Evolutionary conservation across 805 yeast genomes (phyloP).

Genomic region (Zygotorulaspora chibaensis): DNA sequence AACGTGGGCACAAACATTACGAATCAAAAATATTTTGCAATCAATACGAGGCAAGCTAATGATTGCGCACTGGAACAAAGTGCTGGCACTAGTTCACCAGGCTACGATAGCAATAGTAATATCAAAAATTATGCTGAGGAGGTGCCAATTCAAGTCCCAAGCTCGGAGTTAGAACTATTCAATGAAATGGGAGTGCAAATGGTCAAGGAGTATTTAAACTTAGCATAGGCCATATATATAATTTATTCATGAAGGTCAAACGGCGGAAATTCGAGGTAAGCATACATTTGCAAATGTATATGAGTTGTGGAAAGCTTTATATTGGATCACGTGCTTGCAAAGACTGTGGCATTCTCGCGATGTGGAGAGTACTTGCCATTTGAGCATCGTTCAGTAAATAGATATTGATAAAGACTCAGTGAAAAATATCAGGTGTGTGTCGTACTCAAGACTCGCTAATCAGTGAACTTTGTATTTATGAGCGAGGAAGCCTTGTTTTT

Average conservation of each 20-base stretch:
- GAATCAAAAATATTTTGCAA: neutral
- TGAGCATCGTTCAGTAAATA: too few species aligned
- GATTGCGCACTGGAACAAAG: constrained; percentile 3
- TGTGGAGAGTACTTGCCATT: neutral
- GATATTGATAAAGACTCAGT: neutral
- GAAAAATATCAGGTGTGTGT: neutral
- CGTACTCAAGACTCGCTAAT: too few species aligned
- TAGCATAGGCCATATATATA: neutral
- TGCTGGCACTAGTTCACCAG: neutral
- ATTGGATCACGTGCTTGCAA: neutral
- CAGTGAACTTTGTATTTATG: constrained; percentile 12
- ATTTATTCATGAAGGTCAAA: neutral
- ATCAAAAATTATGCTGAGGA: neutral
- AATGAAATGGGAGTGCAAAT: constrained; percentile 19
- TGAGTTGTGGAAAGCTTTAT: too few species aligned
- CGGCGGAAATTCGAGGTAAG: too few species aligned
- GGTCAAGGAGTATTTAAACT: constrained; percentile 16
- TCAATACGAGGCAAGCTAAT: neutral
- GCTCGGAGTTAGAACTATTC: constrained; percentile 23
- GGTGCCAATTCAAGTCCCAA: constrained; percentile 12
- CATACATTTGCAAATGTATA: neutral
- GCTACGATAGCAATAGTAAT: neutral
- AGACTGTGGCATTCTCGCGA: neutral
- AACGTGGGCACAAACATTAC: constrained; percentile 11
- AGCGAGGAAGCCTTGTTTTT: constrained; percentile 29